A percentile compares a stretch with the other conserved stretches of the same genome.
phyloP scores from a whole-genome alignment of 139 green algal species.

The Raphidocelis subcapitata region DNA sequence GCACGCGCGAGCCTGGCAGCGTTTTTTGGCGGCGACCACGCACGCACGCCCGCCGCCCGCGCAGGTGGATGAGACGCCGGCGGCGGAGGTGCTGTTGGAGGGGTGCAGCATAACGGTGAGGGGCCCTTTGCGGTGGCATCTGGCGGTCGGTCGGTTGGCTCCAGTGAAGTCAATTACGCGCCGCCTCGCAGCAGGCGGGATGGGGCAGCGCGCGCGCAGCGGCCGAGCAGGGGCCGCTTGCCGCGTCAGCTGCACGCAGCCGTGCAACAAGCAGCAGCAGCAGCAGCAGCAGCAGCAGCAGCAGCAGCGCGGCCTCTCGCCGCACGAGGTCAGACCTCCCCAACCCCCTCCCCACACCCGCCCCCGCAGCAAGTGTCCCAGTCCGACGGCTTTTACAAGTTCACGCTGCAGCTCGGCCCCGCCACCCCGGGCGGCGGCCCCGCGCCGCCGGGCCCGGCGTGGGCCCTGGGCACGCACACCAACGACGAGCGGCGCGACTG shows the following conservation, averaged over 20 bases:
- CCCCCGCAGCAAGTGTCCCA: constrained; percentile 9
- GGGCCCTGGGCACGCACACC: constrained; percentile 18
- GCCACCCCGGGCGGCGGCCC: not conserved
- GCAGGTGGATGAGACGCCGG: constrained; percentile 5
- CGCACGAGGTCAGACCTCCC: too few species aligned
- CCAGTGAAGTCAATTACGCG: too few species aligned
- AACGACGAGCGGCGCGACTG: constrained; percentile 25
- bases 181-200: too few species aligned
- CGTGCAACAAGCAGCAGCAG: not conserved
- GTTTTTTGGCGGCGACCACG: not conserved
- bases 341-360: not conserved
- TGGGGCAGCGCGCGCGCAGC: constrained; percentile 16
- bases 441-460: not conserved
- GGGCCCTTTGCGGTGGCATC: constrained; percentile 11
- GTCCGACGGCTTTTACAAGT: constrained; percentile 27
- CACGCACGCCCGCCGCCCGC: not conserved
- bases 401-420: constrained; percentile 25
- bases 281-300: constrained; percentile 1
- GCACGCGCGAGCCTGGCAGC: not conserved
- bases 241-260: not conserved
- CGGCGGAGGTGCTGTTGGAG: not conserved
- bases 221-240: not conserved
- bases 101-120: not conserved
- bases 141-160: too few species aligned
- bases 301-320: too few species aligned